These are phyloP conservation scores for Fusarium acutatum DNA, from an alignment of 2,329 filamentous ascomycete genomes.

Conservation along the genomic window DNA sequence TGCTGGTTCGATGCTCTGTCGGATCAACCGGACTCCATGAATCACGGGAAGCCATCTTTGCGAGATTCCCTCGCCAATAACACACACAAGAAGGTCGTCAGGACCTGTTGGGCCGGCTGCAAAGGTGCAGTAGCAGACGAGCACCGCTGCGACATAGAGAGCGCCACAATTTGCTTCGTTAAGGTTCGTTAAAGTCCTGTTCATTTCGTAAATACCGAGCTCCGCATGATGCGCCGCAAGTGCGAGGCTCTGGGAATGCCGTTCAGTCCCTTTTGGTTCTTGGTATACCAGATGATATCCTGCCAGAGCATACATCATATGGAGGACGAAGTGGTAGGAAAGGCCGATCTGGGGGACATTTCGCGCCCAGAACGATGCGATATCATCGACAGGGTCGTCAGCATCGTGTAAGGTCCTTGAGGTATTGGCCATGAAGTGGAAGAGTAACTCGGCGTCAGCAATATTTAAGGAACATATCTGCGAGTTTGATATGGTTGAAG, in stretches of 20 bases:
- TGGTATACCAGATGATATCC: conserved; percentile 40
- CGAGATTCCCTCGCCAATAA: conserved; percentile 30
- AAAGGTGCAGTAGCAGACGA: conserved; percentile 44
- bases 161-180: conserved; percentile 43
- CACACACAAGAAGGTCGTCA: conserved; percentile 43
- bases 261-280: conserved; percentile 30
- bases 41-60: conserved; percentile 41
- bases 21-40: conserved; percentile 39
- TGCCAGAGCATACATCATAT: conserved; percentile 41
- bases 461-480: conserved; percentile 38
- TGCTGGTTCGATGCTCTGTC: conserved; percentile 39
- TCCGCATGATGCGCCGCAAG: conserved; percentile 40
- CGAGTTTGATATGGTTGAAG: conserved; percentile 33
- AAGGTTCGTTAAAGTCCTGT: conserved; percentile 33
- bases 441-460: conserved; percentile 43
- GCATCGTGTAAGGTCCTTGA: conserved; percentile 35
- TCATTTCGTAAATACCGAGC: conserved; percentile 40
- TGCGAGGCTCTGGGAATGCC: conserved; percentile 22
- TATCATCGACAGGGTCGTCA: conserved; percentile 23
- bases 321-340: conserved; percentile 42
- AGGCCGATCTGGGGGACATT: conserved; percentile 43
- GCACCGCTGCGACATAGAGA: conserved; percentile 40
- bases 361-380: conserved; percentile 40
- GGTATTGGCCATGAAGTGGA: conserved; percentile 41
- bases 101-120: conserved; percentile 42